These are phyloP conservation scores for Exidia glandulosa DNA, from an alignment of 768 basidiomycete species.

Conservation along the genomic window DNA sequence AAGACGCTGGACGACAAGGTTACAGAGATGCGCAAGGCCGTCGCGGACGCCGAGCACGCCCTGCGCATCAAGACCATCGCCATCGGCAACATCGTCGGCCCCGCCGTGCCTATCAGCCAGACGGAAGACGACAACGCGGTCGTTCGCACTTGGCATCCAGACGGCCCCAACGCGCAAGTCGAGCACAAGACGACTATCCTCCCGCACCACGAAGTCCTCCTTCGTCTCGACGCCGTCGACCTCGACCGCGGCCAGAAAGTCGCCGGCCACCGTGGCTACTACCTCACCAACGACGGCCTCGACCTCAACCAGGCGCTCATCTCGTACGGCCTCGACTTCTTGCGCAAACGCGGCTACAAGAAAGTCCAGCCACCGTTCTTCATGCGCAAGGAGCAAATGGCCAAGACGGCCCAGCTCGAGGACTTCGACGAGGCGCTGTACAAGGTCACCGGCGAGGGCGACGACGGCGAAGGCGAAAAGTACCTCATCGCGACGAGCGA, in stretches of 20 bases:
- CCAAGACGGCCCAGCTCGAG: constrained; percentile 93
- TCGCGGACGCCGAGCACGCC: constrained; percentile 60
- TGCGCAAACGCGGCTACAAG: constrained; percentile 72
- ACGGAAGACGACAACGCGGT: constrained; percentile 94
- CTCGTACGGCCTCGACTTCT: constrained; percentile 87
- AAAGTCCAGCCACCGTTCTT: constrained; percentile 97
- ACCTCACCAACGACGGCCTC: constrained; percentile 88
- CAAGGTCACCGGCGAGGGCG: constrained; percentile 72
- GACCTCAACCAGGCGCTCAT: constrained; percentile 96
- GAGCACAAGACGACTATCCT: constrained; percentile 67
- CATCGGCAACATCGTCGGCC: constrained; percentile 90
- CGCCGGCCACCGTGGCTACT: constrained; percentile 92
- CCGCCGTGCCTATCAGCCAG: constrained; percentile 69
- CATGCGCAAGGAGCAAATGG: constrained; percentile 97
- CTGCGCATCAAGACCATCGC: constrained; percentile 74
- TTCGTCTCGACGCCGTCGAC: constrained; percentile 91
- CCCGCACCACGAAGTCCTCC: constrained; percentile 95
- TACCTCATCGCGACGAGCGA: constrained; percentile 99
- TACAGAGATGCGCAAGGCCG: constrained; percentile 61
- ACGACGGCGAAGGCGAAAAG: constrained; percentile 93
- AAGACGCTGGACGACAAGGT: constrained; percentile 76
- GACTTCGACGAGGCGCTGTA: constrained; percentile 99
- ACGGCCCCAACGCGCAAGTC: constrained; percentile 60
- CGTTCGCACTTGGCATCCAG: constrained; percentile 77
- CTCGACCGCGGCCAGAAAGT: constrained; percentile 94